Evolutionary conservation across 306 rosid genomes (phyloP).

Genomic region (Prunus salicina): DNA sequence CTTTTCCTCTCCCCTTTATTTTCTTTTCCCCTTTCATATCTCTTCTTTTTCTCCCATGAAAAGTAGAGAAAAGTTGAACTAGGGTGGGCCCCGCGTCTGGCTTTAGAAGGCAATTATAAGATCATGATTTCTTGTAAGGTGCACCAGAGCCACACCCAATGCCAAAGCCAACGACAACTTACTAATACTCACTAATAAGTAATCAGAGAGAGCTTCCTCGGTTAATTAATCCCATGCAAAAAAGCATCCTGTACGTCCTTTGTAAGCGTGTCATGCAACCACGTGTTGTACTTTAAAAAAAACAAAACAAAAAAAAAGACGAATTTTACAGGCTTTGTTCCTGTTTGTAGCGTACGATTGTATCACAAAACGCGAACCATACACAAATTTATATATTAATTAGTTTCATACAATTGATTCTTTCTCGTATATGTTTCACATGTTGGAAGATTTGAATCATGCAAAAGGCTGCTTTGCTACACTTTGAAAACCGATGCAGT

Average conservation of each 20-base stretch:
- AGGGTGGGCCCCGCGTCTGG: constrained; percentile 8
- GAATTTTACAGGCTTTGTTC: background rate
- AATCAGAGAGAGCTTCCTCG: constrained; percentile 30
- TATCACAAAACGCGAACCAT: background rate
- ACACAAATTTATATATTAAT: background rate
- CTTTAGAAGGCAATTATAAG: constrained; percentile 44
- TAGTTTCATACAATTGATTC: no score
- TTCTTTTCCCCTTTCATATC: constrained; percentile 1
- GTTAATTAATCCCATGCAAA: constrained; percentile 55
- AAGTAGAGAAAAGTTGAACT: constrained; percentile 61
- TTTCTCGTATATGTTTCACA: background rate
- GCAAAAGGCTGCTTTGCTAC: constrained; percentile 8
- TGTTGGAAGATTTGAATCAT: constrained; percentile 3
- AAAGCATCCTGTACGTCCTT: constrained; percentile 39
- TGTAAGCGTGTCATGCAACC: constrained; percentile 69
- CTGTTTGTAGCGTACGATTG: background rate
- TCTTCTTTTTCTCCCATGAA: constrained; percentile 32
- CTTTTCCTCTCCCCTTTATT: constrained; percentile 1
- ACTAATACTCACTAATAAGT: background rate
- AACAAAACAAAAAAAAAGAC: background rate
- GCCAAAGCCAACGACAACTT: constrained; percentile 11
- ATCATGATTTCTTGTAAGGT: constrained; percentile 72
- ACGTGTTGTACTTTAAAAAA: background rate
- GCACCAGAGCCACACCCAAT: constrained; percentile 46
- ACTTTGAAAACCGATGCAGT: background rate